Conservation (phyloP, 2,329 filamentous ascomycete species). For the Aspergillus brunneoviolaceus region DNA sequence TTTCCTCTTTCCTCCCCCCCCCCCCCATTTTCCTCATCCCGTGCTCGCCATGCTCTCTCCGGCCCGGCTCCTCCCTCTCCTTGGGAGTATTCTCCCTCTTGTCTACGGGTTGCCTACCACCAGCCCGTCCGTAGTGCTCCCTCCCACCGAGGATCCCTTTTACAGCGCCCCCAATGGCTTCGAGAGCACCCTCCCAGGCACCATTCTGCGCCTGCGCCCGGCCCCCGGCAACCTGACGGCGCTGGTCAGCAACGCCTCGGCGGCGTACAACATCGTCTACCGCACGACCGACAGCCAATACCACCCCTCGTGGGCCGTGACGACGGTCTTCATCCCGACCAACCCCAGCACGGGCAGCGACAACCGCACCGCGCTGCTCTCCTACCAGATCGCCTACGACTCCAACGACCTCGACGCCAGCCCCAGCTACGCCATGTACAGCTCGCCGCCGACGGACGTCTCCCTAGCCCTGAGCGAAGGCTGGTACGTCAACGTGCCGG, state of each 20-base stretch:
- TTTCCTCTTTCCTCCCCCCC: background rate
- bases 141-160: slow-evolving; percentile 17
- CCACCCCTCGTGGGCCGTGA: slow-evolving; percentile 27
- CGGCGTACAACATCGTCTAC: slow-evolving; percentile 19
- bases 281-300: slow-evolving; percentile 21
- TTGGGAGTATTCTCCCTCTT: slow-evolving; percentile 2
- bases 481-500: slow-evolving; percentile 50
- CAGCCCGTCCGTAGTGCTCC: background rate
- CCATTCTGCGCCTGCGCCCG: slow-evolving; percentile 18
- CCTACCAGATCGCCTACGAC: slow-evolving; percentile 41
- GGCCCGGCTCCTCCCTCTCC: slow-evolving; percentile 4
- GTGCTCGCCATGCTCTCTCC: background rate
- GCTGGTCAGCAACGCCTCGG: slow-evolving; percentile 8
- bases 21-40: background rate
- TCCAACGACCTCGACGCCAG: slow-evolving; percentile 20
- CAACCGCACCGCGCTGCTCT: slow-evolving; percentile 30
- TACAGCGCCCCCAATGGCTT: slow-evolving; percentile 18
- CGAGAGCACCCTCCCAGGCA: slow-evolving; percentile 13
- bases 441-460: slow-evolving; percentile 33
- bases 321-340: slow-evolving; percentile 38
- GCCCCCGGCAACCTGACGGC: slow-evolving; percentile 17
- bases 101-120: slow-evolving; percentile 5
- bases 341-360: slow-evolving; percentile 18
- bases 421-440: slow-evolving; percentile 22
- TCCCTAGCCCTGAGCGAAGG: slow-evolving; percentile 40